Base-by-base conservation (phyloP, 1,284 basidiomycete species). In the Veloboletus limbatus region DNA sequence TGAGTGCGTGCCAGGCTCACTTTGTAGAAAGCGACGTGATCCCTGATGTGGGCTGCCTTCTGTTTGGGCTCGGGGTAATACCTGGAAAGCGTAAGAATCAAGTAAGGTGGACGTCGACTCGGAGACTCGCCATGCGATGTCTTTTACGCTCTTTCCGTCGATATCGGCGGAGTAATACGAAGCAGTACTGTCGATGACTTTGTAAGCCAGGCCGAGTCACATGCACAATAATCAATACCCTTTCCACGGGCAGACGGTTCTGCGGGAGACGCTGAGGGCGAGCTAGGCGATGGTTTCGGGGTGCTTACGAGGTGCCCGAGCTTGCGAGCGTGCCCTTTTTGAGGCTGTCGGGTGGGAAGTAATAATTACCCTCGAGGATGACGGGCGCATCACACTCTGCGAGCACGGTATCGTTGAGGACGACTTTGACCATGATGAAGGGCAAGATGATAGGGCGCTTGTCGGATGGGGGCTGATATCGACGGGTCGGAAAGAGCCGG, bases 21-120 rank as follows among this genome's bases (percentile, higher is more conserved):
- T 72, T 83, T 82, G 68, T 85, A 82, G 58, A 85, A 85, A 0
- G 82, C 82, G 27, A 85, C 67, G 53, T 82, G 77, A 14, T 70
- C 69, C 59, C 81, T 72, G 57, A 86, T 82, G 13, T 73, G 57
- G 43, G 73, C 70, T 0, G 81, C 82, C 51, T 71, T 74, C 8
- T 72, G 67, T 32, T 68, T 76, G 1, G 81, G 67, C 4, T 69
- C 49, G 0, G 82, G 75, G 55, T 86, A 85, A 56, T 79, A 82
- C 84, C 83, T 85, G 42, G 5, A 31, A 13, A 28, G 27, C 2
- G 17, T 47, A 40, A 40, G 47, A n/a, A 32, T 25, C 25, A 41
- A 40, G 36, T 35, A n/a, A 43, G 8, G 6, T 16, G 35, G 20
- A 13, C 20, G 34, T 18, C 21, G 8, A 24, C 11, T 22, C n/a